Evolutionary conservation across 805 yeast genomes (phyloP).

Genomic region (Metschnikowia colocasiae): DNA sequence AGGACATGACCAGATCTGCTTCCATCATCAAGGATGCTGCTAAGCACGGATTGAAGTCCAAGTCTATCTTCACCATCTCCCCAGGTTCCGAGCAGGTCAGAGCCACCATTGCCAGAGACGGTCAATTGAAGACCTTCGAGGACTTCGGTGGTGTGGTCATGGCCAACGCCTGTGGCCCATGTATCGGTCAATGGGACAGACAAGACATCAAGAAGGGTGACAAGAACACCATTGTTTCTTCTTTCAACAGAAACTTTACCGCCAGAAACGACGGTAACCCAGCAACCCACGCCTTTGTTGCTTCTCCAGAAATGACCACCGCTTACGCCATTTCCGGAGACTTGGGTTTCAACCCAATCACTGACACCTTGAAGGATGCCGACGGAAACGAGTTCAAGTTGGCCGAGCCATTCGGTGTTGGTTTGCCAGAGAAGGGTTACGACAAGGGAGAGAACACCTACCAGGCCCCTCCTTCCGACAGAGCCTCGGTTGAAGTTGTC

Average conservation of each 20-base stretch:
- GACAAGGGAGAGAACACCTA: slow-evolving; percentile 91
- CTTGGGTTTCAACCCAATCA: slow-evolving; percentile 92
- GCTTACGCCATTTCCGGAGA: slow-evolving; percentile 96
- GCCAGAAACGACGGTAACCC: slow-evolving; percentile 98
- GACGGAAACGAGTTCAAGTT: slow-evolving; percentile 90
- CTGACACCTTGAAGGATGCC: slow-evolving; percentile 81
- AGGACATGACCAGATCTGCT: slow-evolving; percentile 97
- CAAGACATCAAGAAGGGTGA: slow-evolving; percentile 88
- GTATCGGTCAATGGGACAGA: slow-evolving; percentile 99
- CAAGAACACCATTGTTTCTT: slow-evolving; percentile 93
- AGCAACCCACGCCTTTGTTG: slow-evolving; percentile 93
- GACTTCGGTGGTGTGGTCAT: slow-evolving; percentile 91
- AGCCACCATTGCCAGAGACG: slow-evolving; percentile 97
- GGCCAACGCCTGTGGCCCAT: slow-evolving; percentile 99
- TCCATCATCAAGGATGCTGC: slow-evolving; percentile 90
- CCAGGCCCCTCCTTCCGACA: slow-evolving; percentile 94
- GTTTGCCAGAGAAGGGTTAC: slow-evolving; percentile 87
- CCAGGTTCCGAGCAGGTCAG: slow-evolving; percentile 99
- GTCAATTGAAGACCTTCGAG: slow-evolving; percentile 81
- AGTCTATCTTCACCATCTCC: slow-evolving; percentile 87
- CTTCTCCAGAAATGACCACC: slow-evolving; percentile 94
- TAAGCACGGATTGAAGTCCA: slow-evolving; percentile 84
- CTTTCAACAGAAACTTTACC: slow-evolving; percentile 97
- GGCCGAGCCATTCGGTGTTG: slow-evolving; percentile 83
- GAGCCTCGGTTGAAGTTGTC: slow-evolving; percentile 66